Evolutionary conservation across 2,329 filamentous ascomycete genomes (phyloP).

Genomic region (Epichloe amarillans): DNA sequence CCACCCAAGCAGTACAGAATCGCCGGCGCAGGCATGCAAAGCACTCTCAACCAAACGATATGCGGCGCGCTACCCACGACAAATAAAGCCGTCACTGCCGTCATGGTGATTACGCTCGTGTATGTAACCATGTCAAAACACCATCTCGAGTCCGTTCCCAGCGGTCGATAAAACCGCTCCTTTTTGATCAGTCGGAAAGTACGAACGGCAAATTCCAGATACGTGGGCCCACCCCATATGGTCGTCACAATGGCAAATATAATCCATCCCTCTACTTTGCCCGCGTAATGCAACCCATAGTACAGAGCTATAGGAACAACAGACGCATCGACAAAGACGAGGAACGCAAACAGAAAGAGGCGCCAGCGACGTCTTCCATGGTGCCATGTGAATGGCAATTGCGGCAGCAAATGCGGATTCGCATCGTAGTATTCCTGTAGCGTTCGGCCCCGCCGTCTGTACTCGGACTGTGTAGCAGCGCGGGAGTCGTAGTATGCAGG

Average conservation of each 20-base stretch:
- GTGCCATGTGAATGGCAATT: conserved; percentile 28
- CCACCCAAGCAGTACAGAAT: conserved; percentile 35
- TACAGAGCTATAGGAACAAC: conserved; percentile 37
- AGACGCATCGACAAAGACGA: conserved; percentile 32
- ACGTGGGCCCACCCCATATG: conserved; percentile 42
- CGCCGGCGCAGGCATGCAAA: conserved; percentile 37
- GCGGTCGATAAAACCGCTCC: conserved; percentile 34
- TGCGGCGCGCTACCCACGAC: conserved; percentile 38
- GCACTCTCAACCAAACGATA: conserved; percentile 32
- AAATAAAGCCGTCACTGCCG: conserved; percentile 34
- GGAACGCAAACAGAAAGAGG: conserved; percentile 32
- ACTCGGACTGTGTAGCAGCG: conserved; percentile 22
- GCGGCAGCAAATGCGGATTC: conserved; percentile 24
- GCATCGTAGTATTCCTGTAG: conserved; percentile 27
- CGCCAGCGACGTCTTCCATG: conserved; percentile 27
- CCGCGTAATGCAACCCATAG: conserved; percentile 33
- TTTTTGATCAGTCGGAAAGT: conserved; percentile 34
- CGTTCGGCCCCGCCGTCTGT: conserved; percentile 20
- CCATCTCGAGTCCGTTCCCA: conserved; percentile 33
- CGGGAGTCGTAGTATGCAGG: conserved; percentile 27
- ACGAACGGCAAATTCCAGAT: conserved; percentile 37
- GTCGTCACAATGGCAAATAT: conserved; percentile 41
- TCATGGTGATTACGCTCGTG: conserved; percentile 33
- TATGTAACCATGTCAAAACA: conserved; percentile 36
- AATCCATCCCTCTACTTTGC: conserved; percentile 24